These are phyloP conservation scores for Pseudognaphalium luteoalbum DNA, from an alignment of 129 eudicot species.

Conservation along the genomic window DNA sequence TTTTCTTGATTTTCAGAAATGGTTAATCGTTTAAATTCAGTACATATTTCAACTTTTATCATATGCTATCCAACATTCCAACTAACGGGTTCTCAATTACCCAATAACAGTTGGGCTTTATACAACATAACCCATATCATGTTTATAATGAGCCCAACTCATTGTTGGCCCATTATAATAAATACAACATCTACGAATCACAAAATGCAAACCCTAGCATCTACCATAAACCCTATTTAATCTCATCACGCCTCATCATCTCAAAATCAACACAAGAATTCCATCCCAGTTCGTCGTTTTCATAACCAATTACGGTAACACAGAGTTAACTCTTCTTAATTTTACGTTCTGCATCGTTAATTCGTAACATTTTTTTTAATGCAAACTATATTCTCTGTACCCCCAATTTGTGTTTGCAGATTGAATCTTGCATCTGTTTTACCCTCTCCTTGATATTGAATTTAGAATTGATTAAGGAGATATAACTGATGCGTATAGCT, in stretches of 20 bases:
- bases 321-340: neutral
- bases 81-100: too few relatives aligned
- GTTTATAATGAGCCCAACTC: neutral
- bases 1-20: too few relatives aligned
- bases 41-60: too few relatives aligned
- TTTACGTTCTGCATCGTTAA: neutral
- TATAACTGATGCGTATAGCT: slow-evolving; percentile 70
- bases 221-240: neutral
- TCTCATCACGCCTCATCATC: neutral
- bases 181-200: neutral
- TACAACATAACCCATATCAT: neutral
- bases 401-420: neutral
- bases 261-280: neutral
- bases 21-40: too few relatives aligned
- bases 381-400: neutral
- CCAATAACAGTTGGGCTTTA: neutral
- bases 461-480: slow-evolving; percentile 39
- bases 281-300: neutral
- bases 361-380: neutral
- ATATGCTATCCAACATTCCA: too few relatives aligned
- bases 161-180: neutral
- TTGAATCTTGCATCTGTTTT: slow-evolving; percentile 61
- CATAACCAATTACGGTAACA: neutral
- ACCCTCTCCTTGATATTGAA: slow-evolving; percentile 53
- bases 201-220: neutral